Evolutionary conservation across 345 rosid species (phyloP).

Genomic region (Microthlaspi erraticum): DNA sequence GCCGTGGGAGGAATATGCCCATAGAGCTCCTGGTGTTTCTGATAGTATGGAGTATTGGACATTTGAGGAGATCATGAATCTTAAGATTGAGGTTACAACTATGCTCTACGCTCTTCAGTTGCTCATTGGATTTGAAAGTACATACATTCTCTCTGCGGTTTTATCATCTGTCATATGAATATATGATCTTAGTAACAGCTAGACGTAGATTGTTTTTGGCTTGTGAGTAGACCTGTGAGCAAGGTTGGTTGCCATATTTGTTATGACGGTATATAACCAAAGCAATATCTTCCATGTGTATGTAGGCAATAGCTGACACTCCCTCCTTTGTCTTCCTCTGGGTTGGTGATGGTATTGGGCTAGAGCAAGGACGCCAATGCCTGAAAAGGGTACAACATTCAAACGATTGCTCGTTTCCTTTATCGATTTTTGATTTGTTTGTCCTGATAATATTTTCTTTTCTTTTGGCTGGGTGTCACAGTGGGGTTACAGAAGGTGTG

Average conservation of each 20-base stretch:
- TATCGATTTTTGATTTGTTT: not conserved
- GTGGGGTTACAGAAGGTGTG: conserved; percentile 99
- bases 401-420: conserved; percentile 12
- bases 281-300: conserved; percentile 16
- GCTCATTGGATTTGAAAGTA: not conserved
- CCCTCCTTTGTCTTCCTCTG: conserved; percentile 98
- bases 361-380: conserved; percentile 98
- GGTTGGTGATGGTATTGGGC: conserved; percentile 99
- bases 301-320: conserved; percentile 94
- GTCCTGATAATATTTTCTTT: conserved; percentile 4
- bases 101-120: conserved; percentile 19
- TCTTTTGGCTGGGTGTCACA: conserved; percentile 41
- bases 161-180: no score
- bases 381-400: conserved; percentile 72
- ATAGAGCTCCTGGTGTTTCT: conserved; percentile 97
- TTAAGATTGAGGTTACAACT: conserved; percentile 92
- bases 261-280: not conserved
- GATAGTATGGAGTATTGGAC: conserved; percentile 99
- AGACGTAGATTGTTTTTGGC: conserved; percentile 8
- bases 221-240: conserved; percentile 21
- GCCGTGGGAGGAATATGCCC: conserved; percentile 99
- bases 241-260: conserved; percentile 4
- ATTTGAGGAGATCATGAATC: conserved; percentile 89
- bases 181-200: not conserved
- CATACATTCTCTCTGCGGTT: conserved; percentile 9